Evolutionary conservation across 352 stramenopile genomes (phyloP), one percentile per base, ranked within the genome.

Genomic region (Phytopythium sindhum): DNA sequence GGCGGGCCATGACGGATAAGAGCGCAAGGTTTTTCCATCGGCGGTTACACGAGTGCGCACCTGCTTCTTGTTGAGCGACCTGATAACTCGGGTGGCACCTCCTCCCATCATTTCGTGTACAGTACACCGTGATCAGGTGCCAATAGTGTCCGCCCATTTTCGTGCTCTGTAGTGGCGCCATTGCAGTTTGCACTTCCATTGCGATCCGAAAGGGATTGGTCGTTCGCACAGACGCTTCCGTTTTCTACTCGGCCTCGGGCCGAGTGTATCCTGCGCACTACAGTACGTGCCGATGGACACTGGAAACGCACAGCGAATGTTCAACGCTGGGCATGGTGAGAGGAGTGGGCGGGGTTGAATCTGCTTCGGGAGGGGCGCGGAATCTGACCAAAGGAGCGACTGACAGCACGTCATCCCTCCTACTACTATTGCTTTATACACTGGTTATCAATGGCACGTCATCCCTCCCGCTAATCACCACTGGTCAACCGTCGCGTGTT

Each of bases 61-160:
- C 23, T 52, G 45, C 39, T n/a, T 52, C 19, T 57, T 57, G 26
- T 57, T 39, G 29, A 37, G n/a, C 52, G 52, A 58, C 52, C 52
- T 58, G 52, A 58, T 58, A 55, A 55, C 48, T 55, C 21, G 48
- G 19, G n/a, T n/a, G n/a, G 48, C 48, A 45, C 39, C 39, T 45
- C 39, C 39, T 45, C 39, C 3, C 39, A 14, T 42, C 35, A 14
- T 3, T 17, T 17, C 35, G n/a, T 42, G 35, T 28, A 28, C 44
- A 51, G 44, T 29, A 10, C 41, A 24, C 4, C 35, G 35, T 12
- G 35, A 11, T 12, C 7, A 41, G 11, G 35, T 12, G 35, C 35
- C 35, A n/a, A 14, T 26, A 50, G 42, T 50, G 42, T 24, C 42
- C 19, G 21, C 11, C 19, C 42, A 15, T 26, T 50, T 50, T 50